Percentiles rank a stretch among this genome's conserved stretches.
Evolutionary conservation across 2,329 filamentous ascomycete genomes (phyloP).

Genomic region (Fusarium odoratissimum): DNA sequence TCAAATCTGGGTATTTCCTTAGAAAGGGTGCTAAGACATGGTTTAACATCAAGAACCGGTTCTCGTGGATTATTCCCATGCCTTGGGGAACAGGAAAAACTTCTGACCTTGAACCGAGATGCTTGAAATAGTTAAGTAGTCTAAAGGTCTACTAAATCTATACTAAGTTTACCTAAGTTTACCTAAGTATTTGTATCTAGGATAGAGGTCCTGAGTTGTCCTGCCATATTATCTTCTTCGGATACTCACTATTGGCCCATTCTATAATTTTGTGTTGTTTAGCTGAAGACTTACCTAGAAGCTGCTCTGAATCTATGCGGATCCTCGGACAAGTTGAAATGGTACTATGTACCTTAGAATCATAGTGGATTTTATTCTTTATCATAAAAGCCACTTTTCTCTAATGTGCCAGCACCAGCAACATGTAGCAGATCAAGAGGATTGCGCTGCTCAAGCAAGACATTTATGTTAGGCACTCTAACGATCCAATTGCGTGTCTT

Average conservation of each 20-base stretch:
- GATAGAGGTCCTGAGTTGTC: not conserved
- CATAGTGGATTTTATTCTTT: not conserved
- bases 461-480: not conserved
- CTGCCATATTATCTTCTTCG: not conserved
- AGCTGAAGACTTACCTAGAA: not conserved
- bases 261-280: not conserved
- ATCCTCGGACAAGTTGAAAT: not conserved
- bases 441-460: not conserved
- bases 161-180: not conserved
- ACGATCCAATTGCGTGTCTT: not conserved
- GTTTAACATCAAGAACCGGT: not conserved
- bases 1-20: not conserved
- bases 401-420: not conserved
- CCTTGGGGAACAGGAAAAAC: not conserved
- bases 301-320: not conserved
- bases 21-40: not conserved
- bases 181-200: not conserved
- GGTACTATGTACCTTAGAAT: not conserved
- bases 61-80: not conserved
- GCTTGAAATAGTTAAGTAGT: not conserved
- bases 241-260: not conserved
- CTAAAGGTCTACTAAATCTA: not conserved
- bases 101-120: not conserved
- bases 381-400: not conserved
- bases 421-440: not conserved